These are phyloP conservation scores for Metschnikowia kunwiensis DNA, from an alignment of 805 yeast species.

Conservation along the genomic window DNA sequence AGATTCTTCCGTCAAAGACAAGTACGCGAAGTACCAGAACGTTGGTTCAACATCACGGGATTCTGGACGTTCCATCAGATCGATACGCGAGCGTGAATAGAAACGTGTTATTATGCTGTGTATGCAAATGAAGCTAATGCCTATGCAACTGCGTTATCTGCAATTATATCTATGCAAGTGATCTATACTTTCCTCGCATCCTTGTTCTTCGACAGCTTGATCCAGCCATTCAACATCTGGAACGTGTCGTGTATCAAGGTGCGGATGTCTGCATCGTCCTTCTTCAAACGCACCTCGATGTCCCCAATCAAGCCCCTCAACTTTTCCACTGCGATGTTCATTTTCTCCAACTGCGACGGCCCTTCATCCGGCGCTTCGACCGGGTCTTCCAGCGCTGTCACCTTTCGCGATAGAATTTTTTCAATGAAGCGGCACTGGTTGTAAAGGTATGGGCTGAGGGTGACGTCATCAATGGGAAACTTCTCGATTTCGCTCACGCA, in stretches of 20 bases:
- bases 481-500: constrained; percentile 21
- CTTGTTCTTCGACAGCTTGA: constrained; percentile 8
- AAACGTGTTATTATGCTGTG: no score
- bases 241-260: constrained; percentile 22
- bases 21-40: constrained; percentile 25
- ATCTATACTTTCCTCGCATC: constrained; percentile 9
- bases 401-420: constrained; percentile 14
- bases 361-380: neutral
- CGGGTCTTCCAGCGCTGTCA: neutral
- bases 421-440: constrained; percentile 33
- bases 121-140: no score
- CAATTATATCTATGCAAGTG: neutral
- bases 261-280: constrained; percentile 30
- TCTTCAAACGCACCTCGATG: constrained; percentile 28
- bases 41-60: constrained; percentile 5
- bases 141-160: no score
- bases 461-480: constrained; percentile 32
- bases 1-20: constrained; percentile 21
- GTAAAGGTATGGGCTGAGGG: constrained; percentile 33
- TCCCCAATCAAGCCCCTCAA: constrained; percentile 37
- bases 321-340: constrained; percentile 14
- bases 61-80: constrained; percentile 14
- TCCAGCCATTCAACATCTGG: constrained; percentile 28
- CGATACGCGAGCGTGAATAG: constrained; percentile 16
- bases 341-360: neutral